Conservation (phyloP, 2,329 filamentous ascomycete species). For the Lecanicillium sp. region DNA sequence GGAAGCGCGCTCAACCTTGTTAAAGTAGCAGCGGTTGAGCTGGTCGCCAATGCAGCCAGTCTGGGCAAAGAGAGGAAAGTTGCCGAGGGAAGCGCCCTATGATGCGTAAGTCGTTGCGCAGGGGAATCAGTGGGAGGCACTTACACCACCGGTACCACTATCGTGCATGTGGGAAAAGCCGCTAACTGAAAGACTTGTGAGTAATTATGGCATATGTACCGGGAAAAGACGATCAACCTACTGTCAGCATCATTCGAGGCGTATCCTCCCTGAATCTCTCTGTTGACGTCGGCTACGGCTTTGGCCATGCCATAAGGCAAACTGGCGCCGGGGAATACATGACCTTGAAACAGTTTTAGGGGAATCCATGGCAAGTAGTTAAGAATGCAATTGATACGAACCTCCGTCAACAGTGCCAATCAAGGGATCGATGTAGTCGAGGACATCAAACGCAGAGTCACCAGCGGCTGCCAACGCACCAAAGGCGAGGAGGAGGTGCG, state of each 20-base stretch:
- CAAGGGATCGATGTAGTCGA: conserved; percentile 17
- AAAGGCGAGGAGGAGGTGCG: too few species aligned
- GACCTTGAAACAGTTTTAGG: conserved; percentile 9
- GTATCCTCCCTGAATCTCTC: conserved; percentile 18
- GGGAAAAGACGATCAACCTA: conserved; percentile 5
- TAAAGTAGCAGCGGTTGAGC: conserved; percentile 40
- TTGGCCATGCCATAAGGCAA: conserved; percentile 22
- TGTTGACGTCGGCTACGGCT: conserved; percentile 17
- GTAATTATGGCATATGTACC: background rate
- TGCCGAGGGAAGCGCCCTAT: conserved; percentile 36
- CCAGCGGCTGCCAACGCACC: too few species aligned
- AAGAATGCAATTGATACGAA: background rate
- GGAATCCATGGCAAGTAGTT: background rate
- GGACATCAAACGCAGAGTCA: conserved; percentile 10
- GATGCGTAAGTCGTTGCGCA: background rate
- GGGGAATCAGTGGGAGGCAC: conserved; percentile 7
- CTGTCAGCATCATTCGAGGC: conserved; percentile 16
- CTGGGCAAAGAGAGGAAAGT: conserved; percentile 44
- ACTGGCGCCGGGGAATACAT: conserved; percentile 20
- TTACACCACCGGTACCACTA: conserved; percentile 22
- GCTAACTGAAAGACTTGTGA: conserved; percentile 14
- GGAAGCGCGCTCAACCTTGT: conserved; percentile 36
- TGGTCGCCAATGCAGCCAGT: conserved; percentile 36
- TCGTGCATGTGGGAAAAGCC: conserved; percentile 23
- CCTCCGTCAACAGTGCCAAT: conserved; percentile 20